These are phyloP conservation scores for Rhizopogon vulgaris DNA, from an alignment of 768 basidiomycete species.

Conservation along the genomic window DNA sequence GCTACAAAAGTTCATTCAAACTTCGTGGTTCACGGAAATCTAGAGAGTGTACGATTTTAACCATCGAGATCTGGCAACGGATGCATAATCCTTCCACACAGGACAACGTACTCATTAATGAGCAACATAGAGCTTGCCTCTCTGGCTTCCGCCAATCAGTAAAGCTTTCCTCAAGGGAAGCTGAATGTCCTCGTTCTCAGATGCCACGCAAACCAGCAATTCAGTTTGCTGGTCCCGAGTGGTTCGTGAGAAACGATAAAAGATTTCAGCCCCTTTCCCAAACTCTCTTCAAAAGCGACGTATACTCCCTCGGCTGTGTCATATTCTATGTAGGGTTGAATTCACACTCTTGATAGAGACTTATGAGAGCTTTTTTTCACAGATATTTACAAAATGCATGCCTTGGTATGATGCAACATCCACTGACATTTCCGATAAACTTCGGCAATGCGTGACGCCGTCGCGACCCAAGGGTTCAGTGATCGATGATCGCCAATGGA, in stretches of 20 bases:
- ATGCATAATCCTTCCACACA: not conserved
- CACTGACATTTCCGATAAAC: not conserved
- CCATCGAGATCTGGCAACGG: no score
- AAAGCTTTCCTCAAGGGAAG: not conserved
- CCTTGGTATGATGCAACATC: not conserved
- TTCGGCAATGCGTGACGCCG: not conserved
- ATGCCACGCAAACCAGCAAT: not conserved
- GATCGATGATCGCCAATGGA: not conserved
- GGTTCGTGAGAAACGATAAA: not conserved
- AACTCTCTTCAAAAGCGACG: not conserved
- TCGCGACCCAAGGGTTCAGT: not conserved
- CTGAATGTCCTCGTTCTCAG: not conserved
- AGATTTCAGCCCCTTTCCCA: not conserved
- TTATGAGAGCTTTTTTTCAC: not conserved
- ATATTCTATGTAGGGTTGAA: not conserved
- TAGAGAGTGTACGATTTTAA: not conserved
- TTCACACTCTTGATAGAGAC: not conserved
- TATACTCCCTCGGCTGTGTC: not conserved
- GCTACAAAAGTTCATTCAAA: not conserved
- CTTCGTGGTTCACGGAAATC: not conserved
- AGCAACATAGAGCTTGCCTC: not conserved
- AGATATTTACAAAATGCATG: not conserved
- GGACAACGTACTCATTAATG: not conserved
- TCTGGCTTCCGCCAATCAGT: slow-evolving; percentile 1
- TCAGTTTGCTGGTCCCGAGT: not conserved